A percentile compares a stretch with the other conserved stretches of the same genome.
Conservation (phyloP, 1,139 yeast genomes). For the Kurtzmaniella quercitrusa region DNA sequence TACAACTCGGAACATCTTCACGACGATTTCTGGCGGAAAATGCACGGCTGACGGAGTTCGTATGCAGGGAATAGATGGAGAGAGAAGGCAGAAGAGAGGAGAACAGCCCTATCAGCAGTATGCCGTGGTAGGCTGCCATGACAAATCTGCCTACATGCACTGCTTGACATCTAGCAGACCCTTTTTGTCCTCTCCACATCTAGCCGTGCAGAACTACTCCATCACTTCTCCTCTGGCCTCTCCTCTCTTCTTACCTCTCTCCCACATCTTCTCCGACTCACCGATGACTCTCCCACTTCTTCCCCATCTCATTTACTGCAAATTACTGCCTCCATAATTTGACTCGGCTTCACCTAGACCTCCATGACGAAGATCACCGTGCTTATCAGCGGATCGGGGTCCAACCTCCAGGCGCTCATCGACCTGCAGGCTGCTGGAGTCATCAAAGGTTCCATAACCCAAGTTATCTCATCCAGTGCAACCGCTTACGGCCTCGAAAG, state of each 20-base stretch:
- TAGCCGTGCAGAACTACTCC: too few species aligned
- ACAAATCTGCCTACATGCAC: too few species aligned
- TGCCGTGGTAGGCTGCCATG: too few species aligned
- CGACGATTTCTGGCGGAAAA: too few species aligned
- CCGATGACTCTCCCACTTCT: background rate
- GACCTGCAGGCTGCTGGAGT: constrained; percentile 55
- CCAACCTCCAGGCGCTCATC: constrained; percentile 88
- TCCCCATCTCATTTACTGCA: background rate
- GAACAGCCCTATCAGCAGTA: too few species aligned
- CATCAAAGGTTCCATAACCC: constrained; percentile 52
- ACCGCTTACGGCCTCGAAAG: constrained; percentile 81
- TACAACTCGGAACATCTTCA: too few species aligned
- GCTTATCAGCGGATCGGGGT: constrained; percentile 90
- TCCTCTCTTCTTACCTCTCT: background rate
- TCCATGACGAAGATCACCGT: constrained; percentile 48
- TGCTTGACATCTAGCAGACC: too few species aligned
- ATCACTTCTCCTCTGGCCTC: too few species aligned
- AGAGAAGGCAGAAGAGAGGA: too few species aligned
- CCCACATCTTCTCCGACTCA: background rate
- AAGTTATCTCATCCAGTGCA: constrained; percentile 79
- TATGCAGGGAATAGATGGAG: too few species aligned
- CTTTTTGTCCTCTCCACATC: too few species aligned
- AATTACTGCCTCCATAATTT: background rate
- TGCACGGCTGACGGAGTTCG: too few species aligned
- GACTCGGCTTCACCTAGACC: background rate